A percentile compares a stretch with the other conserved stretches of the same genome.
These are phyloP conservation scores for Nelumbo lutea DNA, from an alignment of 164 flowering plant genomes.

Conservation along the genomic window DNA sequence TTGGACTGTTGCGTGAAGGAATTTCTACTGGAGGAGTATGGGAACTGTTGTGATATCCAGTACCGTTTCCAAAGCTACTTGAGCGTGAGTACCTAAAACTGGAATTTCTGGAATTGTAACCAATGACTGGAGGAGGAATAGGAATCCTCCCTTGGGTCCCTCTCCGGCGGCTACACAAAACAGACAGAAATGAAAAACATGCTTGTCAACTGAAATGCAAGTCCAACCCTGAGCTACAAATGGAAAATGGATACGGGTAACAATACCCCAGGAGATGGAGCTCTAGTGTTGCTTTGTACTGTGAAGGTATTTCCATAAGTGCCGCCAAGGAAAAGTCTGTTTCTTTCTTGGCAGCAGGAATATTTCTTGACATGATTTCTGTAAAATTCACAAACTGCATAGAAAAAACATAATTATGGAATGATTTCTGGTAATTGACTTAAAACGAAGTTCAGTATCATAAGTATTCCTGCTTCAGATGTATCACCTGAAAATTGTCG, in stretches of 20 bases:
- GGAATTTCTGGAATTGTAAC: background rate
- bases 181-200: background rate
- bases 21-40: constrained; percentile 16
- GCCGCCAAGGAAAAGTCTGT: constrained; percentile 45
- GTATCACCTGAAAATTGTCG: constrained; percentile 50
- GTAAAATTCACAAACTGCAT: background rate
- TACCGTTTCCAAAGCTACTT: constrained; percentile 11
- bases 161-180: constrained; percentile 20
- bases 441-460: background rate
- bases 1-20: background rate
- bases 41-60: constrained; percentile 9
- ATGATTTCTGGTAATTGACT: background rate
- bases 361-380: background rate
- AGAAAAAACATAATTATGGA: background rate
- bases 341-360: constrained; percentile 30
- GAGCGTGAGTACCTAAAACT: constrained; percentile 7
- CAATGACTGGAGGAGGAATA: constrained; percentile 29
- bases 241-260: no score
- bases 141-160: constrained; percentile 21
- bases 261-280: constrained; percentile 40
- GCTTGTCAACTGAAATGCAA: background rate
- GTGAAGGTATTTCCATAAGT: constrained; percentile 53
- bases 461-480: background rate
- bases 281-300: constrained; percentile 42
- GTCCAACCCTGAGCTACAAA: background rate